Conservation (phyloP, 1,284 basidiomycete genomes). For the Fomes fomentarius region DNA sequence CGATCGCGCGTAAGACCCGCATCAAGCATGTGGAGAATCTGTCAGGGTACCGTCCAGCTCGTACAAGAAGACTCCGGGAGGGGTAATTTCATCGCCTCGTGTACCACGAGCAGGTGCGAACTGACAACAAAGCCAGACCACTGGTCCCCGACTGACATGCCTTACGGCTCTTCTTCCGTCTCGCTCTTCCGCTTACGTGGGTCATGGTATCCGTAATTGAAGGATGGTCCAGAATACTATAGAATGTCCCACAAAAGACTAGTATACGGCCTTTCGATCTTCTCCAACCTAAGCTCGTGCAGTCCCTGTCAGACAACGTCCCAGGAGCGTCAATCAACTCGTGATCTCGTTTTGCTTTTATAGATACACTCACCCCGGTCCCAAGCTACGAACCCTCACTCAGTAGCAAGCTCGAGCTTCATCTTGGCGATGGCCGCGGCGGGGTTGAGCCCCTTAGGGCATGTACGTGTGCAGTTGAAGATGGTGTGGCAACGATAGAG, state of each 20-base stretch:
- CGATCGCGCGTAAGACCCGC: not conserved
- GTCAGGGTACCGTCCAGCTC: not conserved
- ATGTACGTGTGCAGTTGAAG: slow-evolving; percentile 94
- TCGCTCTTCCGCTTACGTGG: not conserved
- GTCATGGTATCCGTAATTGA: not conserved
- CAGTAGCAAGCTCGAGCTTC: slow-evolving; percentile 85
- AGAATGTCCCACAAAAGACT: slow-evolving; percentile 16
- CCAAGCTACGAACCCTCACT: slow-evolving; percentile 38
- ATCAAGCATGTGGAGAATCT: not conserved
- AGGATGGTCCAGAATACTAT: slow-evolving; percentile 11
- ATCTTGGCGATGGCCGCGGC: slow-evolving; percentile 87
- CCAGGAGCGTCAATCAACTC: not conserved
- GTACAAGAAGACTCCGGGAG: not conserved
- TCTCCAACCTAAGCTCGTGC: slow-evolving; percentile 4
- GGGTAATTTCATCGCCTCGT: too few relatives aligned
- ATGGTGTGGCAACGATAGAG: slow-evolving; percentile 95
- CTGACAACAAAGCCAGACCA: not conserved
- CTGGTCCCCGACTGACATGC: too few relatives aligned
- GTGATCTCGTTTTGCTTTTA: not conserved
- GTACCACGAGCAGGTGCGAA: too few relatives aligned
- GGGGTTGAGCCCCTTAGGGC: slow-evolving; percentile 96
- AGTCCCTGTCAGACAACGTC: not conserved
- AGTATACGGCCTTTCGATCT: slow-evolving; percentile 19
- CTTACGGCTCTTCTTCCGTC: not conserved
- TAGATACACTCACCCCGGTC: slow-evolving; percentile 8